A percentile compares a stretch with the other conserved stretches of the same genome.
Evolutionary conservation across 352 stramenopile genomes (phyloP).

Genomic region (Pythium periplocum): DNA sequence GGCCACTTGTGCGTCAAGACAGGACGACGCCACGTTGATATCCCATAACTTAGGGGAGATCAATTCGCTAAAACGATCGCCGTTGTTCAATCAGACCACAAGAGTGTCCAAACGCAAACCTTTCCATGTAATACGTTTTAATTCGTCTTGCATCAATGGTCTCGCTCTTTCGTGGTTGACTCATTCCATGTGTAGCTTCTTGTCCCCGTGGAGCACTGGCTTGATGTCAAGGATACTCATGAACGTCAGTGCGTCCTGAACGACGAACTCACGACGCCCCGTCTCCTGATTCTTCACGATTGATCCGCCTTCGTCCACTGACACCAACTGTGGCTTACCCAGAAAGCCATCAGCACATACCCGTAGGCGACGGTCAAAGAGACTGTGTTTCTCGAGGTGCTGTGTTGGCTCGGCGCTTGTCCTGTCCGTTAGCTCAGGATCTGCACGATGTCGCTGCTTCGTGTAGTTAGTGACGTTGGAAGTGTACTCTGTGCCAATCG

Average conservation of each 20-base stretch:
- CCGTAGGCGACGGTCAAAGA: constrained; percentile 37
- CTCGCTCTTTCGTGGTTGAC: too few relatives aligned
- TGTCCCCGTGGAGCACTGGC: constrained; percentile 35
- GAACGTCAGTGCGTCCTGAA: constrained; percentile 37
- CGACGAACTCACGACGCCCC: constrained; percentile 26
- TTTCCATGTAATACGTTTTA: too few relatives aligned
- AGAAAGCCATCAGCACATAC: constrained; percentile 30
- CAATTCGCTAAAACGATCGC: too few relatives aligned
- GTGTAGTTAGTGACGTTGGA: constrained; percentile 1
- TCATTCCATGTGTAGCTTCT: constrained; percentile 21
- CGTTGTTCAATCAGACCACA: too few relatives aligned
- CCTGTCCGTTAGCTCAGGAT: neutral
- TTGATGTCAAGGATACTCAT: constrained; percentile 57
- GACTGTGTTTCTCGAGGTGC: constrained; percentile 14
- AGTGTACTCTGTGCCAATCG: constrained; percentile 1
- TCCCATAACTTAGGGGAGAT: too few relatives aligned
- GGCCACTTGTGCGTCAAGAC: too few relatives aligned
- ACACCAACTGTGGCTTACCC: constrained; percentile 32
- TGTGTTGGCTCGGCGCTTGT: neutral
- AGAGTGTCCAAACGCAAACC: too few relatives aligned
- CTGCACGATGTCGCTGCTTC: neutral
- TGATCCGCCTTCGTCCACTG: constrained; percentile 23
- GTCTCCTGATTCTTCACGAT: constrained; percentile 22
- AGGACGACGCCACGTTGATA: too few relatives aligned
- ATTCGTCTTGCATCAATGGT: too few relatives aligned